A percentile compares a stretch with the other conserved stretches of the same genome.
Conservation (phyloP, 176 grass and related monocot genomes). For the Bromus sterilis region DNA sequence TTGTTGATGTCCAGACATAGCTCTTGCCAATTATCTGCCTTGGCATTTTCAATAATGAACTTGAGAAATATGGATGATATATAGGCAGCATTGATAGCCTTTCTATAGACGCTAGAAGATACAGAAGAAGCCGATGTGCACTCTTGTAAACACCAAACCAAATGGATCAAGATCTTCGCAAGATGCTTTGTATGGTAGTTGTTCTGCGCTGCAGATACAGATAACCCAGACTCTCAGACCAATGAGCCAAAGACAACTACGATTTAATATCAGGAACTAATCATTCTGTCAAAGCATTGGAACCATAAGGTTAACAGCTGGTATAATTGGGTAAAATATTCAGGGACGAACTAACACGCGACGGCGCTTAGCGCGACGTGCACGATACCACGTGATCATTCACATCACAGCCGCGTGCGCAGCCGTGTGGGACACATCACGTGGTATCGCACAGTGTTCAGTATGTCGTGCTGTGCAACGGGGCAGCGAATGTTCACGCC, state of each 20-base stretch:
- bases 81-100: slow-evolving; percentile 90
- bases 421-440: not conserved
- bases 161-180: slow-evolving; percentile 88
- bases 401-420: not conserved
- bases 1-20: slow-evolving; percentile 69
- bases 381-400: not conserved
- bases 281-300: not conserved
- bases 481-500: not conserved
- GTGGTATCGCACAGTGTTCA: not conserved
- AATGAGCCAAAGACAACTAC: not conserved
- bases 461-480: not conserved
- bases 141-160: slow-evolving; percentile 94
- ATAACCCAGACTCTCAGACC: slow-evolving; percentile 8
- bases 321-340: not conserved
- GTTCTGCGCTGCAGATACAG: slow-evolving; percentile 80
- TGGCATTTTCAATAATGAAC: slow-evolving; percentile 88
- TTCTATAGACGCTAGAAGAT: slow-evolving; percentile 45
- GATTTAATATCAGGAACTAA: not conserved
- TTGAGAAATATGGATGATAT: slow-evolving; percentile 99
- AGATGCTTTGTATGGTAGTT: slow-evolving; percentile 87
- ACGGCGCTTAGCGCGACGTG: not conserved
- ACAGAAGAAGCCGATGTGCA: slow-evolving; percentile 38
- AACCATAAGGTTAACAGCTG: not conserved
- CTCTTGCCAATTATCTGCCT: slow-evolving; percentile 75
- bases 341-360: not conserved